Conservation (phyloP, 2,329 filamentous ascomycete species). For the Fusarium sarcochroum region DNA sequence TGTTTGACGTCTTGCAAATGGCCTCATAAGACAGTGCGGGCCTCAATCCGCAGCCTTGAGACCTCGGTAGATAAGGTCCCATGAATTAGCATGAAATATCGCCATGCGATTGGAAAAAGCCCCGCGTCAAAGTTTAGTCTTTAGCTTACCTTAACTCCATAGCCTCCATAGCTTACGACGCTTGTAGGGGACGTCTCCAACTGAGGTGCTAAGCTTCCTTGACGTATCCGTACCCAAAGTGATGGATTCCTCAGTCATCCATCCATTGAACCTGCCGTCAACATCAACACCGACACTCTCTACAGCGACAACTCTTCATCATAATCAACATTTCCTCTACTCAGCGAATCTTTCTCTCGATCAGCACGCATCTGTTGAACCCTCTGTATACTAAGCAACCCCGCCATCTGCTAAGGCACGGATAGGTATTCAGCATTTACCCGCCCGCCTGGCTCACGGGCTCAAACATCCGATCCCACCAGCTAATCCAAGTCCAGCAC, state of each 20-base stretch:
- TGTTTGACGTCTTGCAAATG: neutral
- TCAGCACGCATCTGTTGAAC: neutral
- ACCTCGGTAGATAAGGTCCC: neutral
- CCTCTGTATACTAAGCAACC: constrained; percentile 18
- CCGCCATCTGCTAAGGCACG: constrained; percentile 21
- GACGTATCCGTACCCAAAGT: neutral
- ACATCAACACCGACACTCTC: constrained; percentile 8
- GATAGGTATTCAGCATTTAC: constrained; percentile 25
- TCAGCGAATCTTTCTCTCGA: neutral
- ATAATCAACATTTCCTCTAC: neutral
- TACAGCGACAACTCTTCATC: neutral
- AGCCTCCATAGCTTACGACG: constrained; percentile 18
- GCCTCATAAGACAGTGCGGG: neutral
- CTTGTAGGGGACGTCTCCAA: constrained; percentile 9
- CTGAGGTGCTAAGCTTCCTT: neutral
- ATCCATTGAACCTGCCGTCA: constrained; percentile 2
- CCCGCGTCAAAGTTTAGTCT: constrained; percentile 5
- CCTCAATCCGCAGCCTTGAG: neutral
- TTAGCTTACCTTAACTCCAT: neutral
- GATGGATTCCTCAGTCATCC: constrained; percentile 26
- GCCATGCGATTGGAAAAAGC: neutral
- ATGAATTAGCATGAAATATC: neutral
- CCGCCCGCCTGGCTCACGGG: constrained; percentile 42
- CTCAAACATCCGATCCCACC: constrained; percentile 27
- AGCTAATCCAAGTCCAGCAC: constrained; percentile 24